Conservation (phyloP, 306 rosid genomes). For the Cicer arietinum region DNA sequence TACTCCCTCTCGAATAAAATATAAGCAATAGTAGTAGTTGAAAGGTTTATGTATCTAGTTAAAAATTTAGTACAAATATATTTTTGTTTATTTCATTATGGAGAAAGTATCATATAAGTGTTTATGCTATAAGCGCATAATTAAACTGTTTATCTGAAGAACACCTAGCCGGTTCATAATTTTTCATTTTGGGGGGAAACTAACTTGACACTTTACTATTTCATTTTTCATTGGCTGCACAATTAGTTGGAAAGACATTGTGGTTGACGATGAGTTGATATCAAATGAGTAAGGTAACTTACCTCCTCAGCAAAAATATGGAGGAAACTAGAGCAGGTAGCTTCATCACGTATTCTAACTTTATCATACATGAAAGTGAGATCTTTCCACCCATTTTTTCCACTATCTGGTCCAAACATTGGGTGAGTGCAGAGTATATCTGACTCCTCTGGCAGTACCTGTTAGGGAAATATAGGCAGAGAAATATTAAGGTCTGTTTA, state of each 20-base stretch:
- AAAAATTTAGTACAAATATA: no score
- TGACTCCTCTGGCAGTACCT: conserved; percentile 57
- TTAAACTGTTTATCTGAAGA: no score
- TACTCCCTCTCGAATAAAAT: no score
- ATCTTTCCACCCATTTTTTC: conserved; percentile 65
- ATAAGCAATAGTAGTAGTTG: no score
- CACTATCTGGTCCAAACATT: conserved; percentile 72
- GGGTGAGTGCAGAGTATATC: conserved; percentile 74
- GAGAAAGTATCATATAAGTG: no score
- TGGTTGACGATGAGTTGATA: conserved; percentile 18
- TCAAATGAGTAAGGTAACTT: not conserved
- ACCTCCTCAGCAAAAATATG: conserved; percentile 62
- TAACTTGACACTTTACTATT: not conserved
- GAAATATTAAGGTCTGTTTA: no score
- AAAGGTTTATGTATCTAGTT: no score
- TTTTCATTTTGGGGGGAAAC: not conserved
- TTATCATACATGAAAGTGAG: conserved; percentile 61
- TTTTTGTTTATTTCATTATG: no score
- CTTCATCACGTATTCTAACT: conserved; percentile 65
- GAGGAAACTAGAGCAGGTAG: conserved; percentile 56
- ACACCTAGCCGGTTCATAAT: not conserved
- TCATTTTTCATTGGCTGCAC: not conserved
- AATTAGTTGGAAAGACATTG: not conserved
- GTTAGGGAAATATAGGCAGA: not conserved
- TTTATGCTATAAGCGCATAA: no score